Conservation (phyloP, 257 asterid genomes). For the Capsicum chinense region DNA sequence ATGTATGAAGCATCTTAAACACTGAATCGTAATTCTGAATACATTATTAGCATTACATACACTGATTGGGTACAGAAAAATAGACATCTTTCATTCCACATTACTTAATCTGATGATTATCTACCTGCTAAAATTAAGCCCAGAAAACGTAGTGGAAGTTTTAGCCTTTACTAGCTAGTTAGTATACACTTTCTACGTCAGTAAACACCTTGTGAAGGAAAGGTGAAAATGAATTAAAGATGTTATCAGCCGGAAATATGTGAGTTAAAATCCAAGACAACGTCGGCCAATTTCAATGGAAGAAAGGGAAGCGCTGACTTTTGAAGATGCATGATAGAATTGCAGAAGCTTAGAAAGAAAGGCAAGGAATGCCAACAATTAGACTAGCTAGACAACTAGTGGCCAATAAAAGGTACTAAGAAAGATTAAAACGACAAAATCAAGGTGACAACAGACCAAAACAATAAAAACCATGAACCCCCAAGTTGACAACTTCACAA, state of each 20-base stretch:
- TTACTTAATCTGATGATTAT: neutral
- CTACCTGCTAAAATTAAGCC: neutral
- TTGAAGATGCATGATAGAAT: neutral
- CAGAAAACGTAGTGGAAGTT: neutral
- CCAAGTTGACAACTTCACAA: neutral
- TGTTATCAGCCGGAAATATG: too few species aligned
- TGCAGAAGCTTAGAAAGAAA: too few species aligned
- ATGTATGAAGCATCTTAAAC: neutral
- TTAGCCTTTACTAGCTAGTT: neutral
- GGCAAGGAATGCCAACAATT: neutral
- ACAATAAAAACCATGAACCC: neutral
- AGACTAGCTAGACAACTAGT: neutral
- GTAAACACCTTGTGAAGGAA: neutral
- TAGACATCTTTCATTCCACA: neutral
- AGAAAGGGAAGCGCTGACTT: too few species aligned
- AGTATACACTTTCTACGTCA: too few species aligned
- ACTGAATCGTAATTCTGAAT: neutral
- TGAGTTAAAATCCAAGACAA: too few species aligned
- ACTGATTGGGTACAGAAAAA: neutral
- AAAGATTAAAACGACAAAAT: neutral
- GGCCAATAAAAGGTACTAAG: neutral
- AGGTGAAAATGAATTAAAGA: neutral
- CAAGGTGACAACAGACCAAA: slow-evolving; percentile 34
- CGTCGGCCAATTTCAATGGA: neutral
- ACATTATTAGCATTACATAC: neutral